Base-by-base conservation (phyloP, 768 basidiomycete genomes). In the Suillus plorans region DNA sequence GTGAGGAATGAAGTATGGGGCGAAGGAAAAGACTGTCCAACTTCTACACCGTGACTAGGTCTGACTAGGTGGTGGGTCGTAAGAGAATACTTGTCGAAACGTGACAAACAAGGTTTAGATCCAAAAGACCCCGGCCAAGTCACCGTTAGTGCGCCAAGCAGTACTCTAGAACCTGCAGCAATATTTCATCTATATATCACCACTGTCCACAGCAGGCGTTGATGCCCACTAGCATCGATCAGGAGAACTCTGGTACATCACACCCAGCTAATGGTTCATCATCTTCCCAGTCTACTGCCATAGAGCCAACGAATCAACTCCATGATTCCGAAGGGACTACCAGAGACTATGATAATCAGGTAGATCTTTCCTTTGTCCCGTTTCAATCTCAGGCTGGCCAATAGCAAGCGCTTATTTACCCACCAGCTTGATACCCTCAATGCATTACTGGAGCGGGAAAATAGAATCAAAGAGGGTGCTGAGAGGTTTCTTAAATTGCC, bases 401-500 rank as follows among this genome's bases (percentile, higher is more conserved):
- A 2, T 64, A 34, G 44, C 18, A 45, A 7, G 18, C 41, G 12
- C 37, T 49, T 16, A 62, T 44, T 59, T 42, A 52, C 13, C 22
- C 22, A 68, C 41, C 65, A 94, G 94, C 77, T 95, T 57, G 88
- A 89, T 53, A 77, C 81, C 6, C 80, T 97, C 22, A 85, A 86
- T 59, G 83, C 82, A 62, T 86, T 88, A 71, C 80, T 96, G 22
- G 85, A 86, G 61, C 82, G 91, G 66, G 90, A 95, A 78, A 87
- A 86, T 66, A 83, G 90, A 62, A 94, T 97, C 66, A 94, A 88
- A 74, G 94, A 95, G 75, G 95, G 95, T 13, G 95, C 95, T 1
- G 94, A 96, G 80, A 95, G 91, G 69, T 83, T 98, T 66, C 80
- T 97, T 16, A 87, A 87, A 69, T 89, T 92, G 77, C 77, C 82